phyloP scores from a whole-genome alignment of 2,329 filamentous ascomycete species.

The Calonectria henricotiae region DNA sequence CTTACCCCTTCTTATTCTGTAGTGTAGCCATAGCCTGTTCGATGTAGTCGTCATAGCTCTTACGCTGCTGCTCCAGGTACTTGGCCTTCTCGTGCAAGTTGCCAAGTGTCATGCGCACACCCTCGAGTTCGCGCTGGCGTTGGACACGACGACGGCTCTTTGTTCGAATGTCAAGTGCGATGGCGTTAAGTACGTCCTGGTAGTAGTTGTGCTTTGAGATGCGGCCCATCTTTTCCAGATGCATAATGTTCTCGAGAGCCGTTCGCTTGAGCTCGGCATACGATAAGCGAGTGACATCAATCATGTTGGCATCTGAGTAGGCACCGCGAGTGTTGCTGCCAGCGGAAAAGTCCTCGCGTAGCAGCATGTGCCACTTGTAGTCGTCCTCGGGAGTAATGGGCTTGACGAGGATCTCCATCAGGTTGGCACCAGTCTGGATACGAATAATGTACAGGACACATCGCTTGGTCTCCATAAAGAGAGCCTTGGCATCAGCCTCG shows the following conservation, averaged over 20 bases:
- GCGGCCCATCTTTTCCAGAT: slow-evolving; percentile 87
- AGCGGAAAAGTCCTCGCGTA: slow-evolving; percentile 84
- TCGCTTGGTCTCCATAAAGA: slow-evolving; percentile 99
- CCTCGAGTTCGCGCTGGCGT: slow-evolving; percentile 90
- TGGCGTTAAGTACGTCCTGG: slow-evolving; percentile 97
- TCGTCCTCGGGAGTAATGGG: slow-evolving; percentile 91
- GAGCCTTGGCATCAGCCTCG: slow-evolving; percentile 89
- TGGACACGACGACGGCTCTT: slow-evolving; percentile 96
- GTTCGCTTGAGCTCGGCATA: slow-evolving; percentile 95
- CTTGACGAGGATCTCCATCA: slow-evolving; percentile 96
- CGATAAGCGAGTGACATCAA: slow-evolving; percentile 90
- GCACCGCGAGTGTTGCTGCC: slow-evolving; percentile 81
- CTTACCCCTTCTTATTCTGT: slow-evolving; percentile 93
- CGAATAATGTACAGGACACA: slow-evolving; percentile 98
- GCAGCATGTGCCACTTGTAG: slow-evolving; percentile 85
- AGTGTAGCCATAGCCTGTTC: slow-evolving; percentile 98
- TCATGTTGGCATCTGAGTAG: slow-evolving; percentile 91
- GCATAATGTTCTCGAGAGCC: slow-evolving; percentile 93
- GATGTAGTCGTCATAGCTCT: slow-evolving; percentile 99
- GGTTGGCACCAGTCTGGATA: slow-evolving; percentile 90
- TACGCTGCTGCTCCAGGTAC: slow-evolving; percentile 95
- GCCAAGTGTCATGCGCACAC: slow-evolving; percentile 81
- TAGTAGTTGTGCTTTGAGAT: slow-evolving; percentile 94
- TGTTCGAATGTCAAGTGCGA: slow-evolving; percentile 95
- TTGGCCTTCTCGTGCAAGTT: slow-evolving; percentile 89